A percentile compares a stretch with the other conserved stretches of the same genome.
phyloP scores from a whole-genome alignment of 306 rosid species.

The Betula pendula region DNA sequence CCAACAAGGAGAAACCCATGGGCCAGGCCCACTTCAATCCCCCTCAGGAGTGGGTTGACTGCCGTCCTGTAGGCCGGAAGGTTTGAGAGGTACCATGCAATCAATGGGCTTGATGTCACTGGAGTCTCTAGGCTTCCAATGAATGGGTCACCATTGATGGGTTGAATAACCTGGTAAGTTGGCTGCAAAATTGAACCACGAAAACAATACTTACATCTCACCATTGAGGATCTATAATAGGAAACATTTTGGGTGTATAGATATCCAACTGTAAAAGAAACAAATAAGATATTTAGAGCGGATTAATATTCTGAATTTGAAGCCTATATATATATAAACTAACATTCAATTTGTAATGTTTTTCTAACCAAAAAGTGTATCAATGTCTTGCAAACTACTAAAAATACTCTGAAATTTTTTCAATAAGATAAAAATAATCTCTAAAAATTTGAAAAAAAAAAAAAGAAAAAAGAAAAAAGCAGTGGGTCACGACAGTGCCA shows the following conservation, averaged over 20 bases:
- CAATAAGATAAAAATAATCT: no score
- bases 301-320: no score
- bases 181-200: constrained; percentile 42
- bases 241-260: background rate
- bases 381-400: no score
- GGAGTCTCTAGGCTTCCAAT: constrained; percentile 98
- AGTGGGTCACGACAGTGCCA: no score
- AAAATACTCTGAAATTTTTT: no score
- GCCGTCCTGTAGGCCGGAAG: constrained; percentile 94
- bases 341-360: no score
- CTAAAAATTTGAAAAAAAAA: no score
- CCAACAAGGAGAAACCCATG: constrained; percentile 85
- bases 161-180: constrained; percentile 82
- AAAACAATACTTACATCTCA: background rate
- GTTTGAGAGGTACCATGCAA: constrained; percentile 96
- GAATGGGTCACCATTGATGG: constrained; percentile 98
- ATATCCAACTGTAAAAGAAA: background rate
- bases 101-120: constrained; percentile 87
- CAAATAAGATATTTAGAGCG: no score
- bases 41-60: constrained; percentile 84
- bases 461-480: no score
- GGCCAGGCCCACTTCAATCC: constrained; percentile 89
- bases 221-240: background rate
- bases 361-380: no score
- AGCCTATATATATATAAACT: no score